A percentile compares a stretch with the other conserved stretches of the same genome.
phyloP scores from a whole-genome alignment of 352 stramenopile genomes.

The Phytophthora sojae region DNA sequence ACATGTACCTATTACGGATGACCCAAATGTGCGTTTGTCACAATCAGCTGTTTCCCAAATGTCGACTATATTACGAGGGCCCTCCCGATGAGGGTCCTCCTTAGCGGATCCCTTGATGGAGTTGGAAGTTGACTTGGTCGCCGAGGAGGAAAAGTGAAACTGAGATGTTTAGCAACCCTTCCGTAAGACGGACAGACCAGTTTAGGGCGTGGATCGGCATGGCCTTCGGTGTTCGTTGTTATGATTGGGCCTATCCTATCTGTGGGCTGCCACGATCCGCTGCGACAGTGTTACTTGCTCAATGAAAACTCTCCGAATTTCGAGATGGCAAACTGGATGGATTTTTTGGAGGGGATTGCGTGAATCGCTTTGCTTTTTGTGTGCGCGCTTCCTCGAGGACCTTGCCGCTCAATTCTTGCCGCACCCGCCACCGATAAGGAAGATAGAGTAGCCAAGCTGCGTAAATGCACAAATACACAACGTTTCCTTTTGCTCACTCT shows the following conservation, averaged over 20 bases:
- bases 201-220: background rate
- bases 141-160: background rate
- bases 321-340: background rate
- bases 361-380: background rate
- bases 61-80: no score
- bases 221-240: background rate
- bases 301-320: background rate
- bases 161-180: background rate
- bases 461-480: no score
- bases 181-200: background rate
- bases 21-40: no score
- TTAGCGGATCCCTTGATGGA: no score
- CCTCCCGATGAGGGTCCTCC: no score
- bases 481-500: no score
- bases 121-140: background rate
- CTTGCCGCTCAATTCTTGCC: no score
- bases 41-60: no score
- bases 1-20: no score
- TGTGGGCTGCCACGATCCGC: background rate
- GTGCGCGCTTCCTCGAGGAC: no score
- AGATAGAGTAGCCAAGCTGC: no score
- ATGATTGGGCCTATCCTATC: background rate
- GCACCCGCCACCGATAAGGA: no score
- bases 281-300: background rate
- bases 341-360: background rate